Conservation (phyloP, 495 filamentous ascomycete genomes). For the Friedmanniomyces simplex region DNA sequence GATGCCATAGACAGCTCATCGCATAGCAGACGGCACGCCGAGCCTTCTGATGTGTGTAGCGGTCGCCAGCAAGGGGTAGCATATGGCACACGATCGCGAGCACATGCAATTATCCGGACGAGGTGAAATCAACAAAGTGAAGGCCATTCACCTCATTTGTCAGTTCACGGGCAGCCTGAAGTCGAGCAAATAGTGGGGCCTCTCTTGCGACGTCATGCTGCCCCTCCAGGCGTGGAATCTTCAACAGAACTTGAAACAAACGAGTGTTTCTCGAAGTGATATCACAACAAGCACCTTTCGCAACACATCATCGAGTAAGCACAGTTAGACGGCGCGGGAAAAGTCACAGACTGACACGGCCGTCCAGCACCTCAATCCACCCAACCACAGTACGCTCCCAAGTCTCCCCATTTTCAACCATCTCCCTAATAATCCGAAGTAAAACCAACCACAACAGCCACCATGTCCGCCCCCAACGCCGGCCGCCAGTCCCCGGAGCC, state of each 20-base stretch:
- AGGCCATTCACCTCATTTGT: neutral
- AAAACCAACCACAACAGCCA: neutral
- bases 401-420: neutral
- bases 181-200: neutral
- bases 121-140: neutral
- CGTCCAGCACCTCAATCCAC: too few relatives aligned
- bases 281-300: too few relatives aligned
- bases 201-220: neutral
- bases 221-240: neutral
- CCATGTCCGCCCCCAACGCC: slow-evolving; percentile 45
- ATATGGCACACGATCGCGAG: neutral
- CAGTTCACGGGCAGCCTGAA: neutral
- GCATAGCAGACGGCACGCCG: too few relatives aligned
- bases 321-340: too few relatives aligned
- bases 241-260: too few relatives aligned
- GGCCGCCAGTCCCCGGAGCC: slow-evolving; percentile 78
- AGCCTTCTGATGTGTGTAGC: too few relatives aligned
- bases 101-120: neutral
- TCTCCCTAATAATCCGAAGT: neutral
- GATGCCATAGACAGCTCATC: too few relatives aligned
- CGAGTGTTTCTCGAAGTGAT: too few relatives aligned
- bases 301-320: too few relatives aligned
- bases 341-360: too few relatives aligned
- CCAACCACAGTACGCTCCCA: too few relatives aligned
- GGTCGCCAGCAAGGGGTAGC: neutral